Base-by-base conservation (phyloP, 2,329 filamentous ascomycete genomes). In the Hypoxylon rubiginosum region DNA sequence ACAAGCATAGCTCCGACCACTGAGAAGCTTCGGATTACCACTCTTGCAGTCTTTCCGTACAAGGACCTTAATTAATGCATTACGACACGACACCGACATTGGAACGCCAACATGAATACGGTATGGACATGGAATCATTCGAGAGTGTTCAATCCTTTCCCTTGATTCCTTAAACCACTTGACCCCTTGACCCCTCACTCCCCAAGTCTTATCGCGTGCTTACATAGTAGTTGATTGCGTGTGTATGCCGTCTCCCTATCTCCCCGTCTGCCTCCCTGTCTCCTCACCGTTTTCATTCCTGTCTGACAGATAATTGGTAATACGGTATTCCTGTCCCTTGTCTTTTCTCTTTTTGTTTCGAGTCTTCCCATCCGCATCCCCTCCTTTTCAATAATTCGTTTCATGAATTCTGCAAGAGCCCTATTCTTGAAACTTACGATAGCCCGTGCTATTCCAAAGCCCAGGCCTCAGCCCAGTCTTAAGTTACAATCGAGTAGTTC, bases 21-120 rank as follows among this genome's bases (percentile, higher is more conserved):
- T 76, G 63, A 72, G 52, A 61, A 69, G 71, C 64, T 64, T 61
- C 19, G 68, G 69, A 76, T 76, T 76, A 76, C 59, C 70, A 68
- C 50, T 66, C 41, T 34, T 8, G 21, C 21, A 24, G 51, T 55
- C 56, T 24, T 24, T 5, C n/a, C 17, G 28, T 58, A 28, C 24
- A 43, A 30, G 48, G 49, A 43, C 39, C 5, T 43, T 13, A 13
- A 57, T 43, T 13, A 13, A 57, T 64, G 64, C 21, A 69, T 67
- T 72, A 71, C 69, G 67, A 65, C 67, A 62, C 56, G 17, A 19
- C 15, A 48, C 39, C 26, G 32, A 32, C 19, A 19, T 17, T 2
- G 21, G 4, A 24, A 2, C 21, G 50, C 30, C 34, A 9, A 26
- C 24, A 28, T 19, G 17, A 24, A 41, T 21, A n/a, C 10, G 28